These are phyloP conservation scores for Phytophthora citrophthora DNA, from an alignment of 352 stramenopile genomes.

Conservation along the genomic window DNA sequence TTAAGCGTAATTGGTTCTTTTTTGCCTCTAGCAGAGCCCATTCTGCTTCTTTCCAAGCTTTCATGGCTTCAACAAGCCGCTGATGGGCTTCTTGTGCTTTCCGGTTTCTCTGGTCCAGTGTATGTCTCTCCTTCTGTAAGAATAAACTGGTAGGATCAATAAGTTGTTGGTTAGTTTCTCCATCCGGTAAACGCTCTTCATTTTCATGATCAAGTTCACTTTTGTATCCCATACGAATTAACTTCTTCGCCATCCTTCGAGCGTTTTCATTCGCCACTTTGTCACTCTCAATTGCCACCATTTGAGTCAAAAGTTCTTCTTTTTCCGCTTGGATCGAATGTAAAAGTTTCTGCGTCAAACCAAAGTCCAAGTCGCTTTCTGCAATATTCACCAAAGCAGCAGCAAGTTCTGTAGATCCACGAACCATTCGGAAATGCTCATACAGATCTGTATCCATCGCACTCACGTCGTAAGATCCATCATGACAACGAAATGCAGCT, in stretches of 20 bases:
- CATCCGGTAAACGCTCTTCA: conserved; percentile 6
- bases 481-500: conserved; percentile 49
- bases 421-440: conserved; percentile 83
- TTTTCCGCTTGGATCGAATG: conserved; percentile 48
- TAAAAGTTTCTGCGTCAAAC: conserved; percentile 50
- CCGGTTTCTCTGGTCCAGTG: conserved; percentile 57
- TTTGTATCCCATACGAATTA: conserved; percentile 75
- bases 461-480: conserved; percentile 60
- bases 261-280: conserved; percentile 57
- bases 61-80: conserved; percentile 68
- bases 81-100: conserved; percentile 58
- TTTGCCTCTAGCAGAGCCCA: conserved; percentile 62
- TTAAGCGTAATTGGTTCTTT: conserved; percentile 52
- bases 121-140: conserved; percentile 59
- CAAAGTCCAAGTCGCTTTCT: conserved; percentile 72
- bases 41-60: conserved; percentile 78
- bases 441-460: conserved; percentile 65
- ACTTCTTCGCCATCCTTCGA: conserved; percentile 45
- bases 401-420: conserved; percentile 57
- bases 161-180: conserved; percentile 16
- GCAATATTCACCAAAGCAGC: conserved; percentile 61
- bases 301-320: conserved; percentile 44
- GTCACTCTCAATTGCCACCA: conserved; percentile 47
- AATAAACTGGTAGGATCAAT: conserved; percentile 49
- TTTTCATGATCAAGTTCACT: conserved; percentile 13